Conservation (phyloP, 352 stramenopile genomes). For the Plasmopara viticola region DNA sequence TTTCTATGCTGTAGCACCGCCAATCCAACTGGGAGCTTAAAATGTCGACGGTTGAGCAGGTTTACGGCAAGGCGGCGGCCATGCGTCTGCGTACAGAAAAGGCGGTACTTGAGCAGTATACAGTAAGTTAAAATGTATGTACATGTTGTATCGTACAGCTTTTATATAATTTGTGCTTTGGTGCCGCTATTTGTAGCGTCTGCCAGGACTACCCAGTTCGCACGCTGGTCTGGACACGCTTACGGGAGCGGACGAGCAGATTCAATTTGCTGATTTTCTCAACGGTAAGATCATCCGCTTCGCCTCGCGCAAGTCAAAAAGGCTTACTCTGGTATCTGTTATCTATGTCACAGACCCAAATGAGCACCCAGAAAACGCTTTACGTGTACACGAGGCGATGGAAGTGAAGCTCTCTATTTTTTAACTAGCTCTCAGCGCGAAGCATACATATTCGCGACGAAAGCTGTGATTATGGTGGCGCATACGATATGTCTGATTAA, state of each 20-base stretch:
- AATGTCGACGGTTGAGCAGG: slow-evolving; percentile 84
- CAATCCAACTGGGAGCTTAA: slow-evolving; percentile 80
- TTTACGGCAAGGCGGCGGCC: slow-evolving; percentile 83
- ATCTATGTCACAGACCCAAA: slow-evolving; percentile 45
- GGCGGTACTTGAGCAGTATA: slow-evolving; percentile 80
- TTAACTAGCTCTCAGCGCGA: slow-evolving; percentile 31
- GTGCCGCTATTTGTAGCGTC: slow-evolving; percentile 35
- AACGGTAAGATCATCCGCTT: slow-evolving; percentile 40
- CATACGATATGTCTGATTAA: slow-evolving; percentile 6
- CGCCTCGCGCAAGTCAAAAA: not conserved
- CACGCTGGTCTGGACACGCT: slow-evolving; percentile 70
- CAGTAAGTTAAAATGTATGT: slow-evolving; percentile 17
- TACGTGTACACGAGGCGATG: slow-evolving; percentile 84
- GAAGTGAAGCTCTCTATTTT: slow-evolving; percentile 88
- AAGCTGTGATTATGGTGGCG: slow-evolving; percentile 1
- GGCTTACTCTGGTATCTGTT: slow-evolving; percentile 13
- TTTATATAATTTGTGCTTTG: not conserved
- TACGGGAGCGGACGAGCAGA: slow-evolving; percentile 69
- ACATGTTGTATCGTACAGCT: not conserved
- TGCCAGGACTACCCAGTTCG: slow-evolving; percentile 78
- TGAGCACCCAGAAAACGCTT: slow-evolving; percentile 72
- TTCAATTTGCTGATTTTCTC: slow-evolving; percentile 77
- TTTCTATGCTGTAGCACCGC: slow-evolving; percentile 39
- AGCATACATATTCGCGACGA: not conserved
- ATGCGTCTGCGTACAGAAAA: slow-evolving; percentile 88